Percentiles rank a stretch among this genome's conserved stretches.
phyloP scores from a whole-genome alignment of 129 eudicot species.

The Flaveria linearis region DNA sequence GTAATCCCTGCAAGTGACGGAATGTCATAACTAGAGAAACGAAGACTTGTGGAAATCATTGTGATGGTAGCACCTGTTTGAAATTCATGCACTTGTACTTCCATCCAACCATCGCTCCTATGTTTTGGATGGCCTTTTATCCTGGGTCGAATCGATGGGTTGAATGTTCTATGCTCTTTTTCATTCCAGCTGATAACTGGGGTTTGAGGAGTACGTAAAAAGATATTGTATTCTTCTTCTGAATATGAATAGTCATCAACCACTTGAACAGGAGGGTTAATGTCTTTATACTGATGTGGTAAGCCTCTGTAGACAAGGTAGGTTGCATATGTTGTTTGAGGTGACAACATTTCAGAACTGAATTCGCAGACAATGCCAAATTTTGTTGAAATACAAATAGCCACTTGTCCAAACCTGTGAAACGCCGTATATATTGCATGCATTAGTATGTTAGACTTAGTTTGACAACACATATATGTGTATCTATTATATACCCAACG shows the following conservation, averaged over 20 bases:
- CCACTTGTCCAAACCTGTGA: slow-evolving; percentile 14
- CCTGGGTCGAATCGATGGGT: not conserved
- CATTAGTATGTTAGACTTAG: too few relatives aligned
- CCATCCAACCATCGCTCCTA: slow-evolving; percentile 4
- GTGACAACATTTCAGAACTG: not conserved
- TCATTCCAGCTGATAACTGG: not conserved
- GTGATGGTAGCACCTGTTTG: not conserved
- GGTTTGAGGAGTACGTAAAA: not conserved
- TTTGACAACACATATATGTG: too few relatives aligned
- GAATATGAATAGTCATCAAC: not conserved
- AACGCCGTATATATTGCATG: too few relatives aligned
- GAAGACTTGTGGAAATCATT: not conserved
- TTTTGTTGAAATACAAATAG: not conserved
- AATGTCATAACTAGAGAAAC: not conserved
- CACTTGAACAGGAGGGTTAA: slow-evolving; percentile 5
- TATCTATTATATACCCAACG: too few relatives aligned
- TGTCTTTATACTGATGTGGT: not conserved
- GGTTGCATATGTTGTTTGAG: slow-evolving; percentile 12
- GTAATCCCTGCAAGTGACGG: not conserved
- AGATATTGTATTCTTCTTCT: slow-evolving; percentile 1
- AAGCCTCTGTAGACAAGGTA: slow-evolving; percentile 12
- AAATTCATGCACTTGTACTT: not conserved
- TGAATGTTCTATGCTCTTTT: not conserved
- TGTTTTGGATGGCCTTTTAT: slow-evolving; percentile 1
- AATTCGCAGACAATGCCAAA: not conserved